These are phyloP conservation scores for Kokia cookei DNA, from an alignment of 441 rosid genomes.

Conservation along the genomic window DNA sequence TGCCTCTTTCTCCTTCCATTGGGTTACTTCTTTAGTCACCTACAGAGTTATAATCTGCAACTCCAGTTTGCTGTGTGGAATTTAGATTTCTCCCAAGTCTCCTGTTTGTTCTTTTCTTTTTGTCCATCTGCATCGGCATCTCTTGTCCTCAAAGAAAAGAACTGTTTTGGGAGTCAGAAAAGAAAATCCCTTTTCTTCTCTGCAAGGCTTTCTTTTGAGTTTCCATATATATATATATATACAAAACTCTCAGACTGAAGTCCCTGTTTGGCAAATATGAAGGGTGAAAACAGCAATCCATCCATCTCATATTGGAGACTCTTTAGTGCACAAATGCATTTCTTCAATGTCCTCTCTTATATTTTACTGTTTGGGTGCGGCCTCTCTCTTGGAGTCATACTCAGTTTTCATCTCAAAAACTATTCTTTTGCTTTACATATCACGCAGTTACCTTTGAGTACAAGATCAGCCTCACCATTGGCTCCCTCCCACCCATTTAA, in stretches of 20 bases:
- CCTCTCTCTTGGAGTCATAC: conserved; percentile 47
- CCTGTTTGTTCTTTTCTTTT: background rate
- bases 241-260: background rate
- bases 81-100: background rate
- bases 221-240: background rate
- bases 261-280: conserved; percentile 25
- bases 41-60: background rate
- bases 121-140: background rate
- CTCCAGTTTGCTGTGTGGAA: background rate
- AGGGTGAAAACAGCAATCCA: conserved; percentile 32
- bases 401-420: conserved; percentile 44
- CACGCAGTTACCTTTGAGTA: conserved; percentile 26
- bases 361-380: conserved; percentile 55
- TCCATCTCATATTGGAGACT: conserved; percentile 22
- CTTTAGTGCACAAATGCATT: conserved; percentile 40
- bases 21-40: background rate
- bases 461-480: background rate
- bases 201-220: background rate
- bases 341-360: conserved; percentile 36
- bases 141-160: conserved; percentile 32
- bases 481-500: background rate
- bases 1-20: background rate
- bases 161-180: conserved; percentile 3
- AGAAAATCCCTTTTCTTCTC: conserved; percentile 3
- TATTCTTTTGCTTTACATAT: conserved; percentile 35